A percentile compares a stretch with the other conserved stretches of the same genome.
These are phyloP conservation scores for Trichosporon asahii DNA, from an alignment of 1,284 basidiomycete genomes.

Conservation along the genomic window DNA sequence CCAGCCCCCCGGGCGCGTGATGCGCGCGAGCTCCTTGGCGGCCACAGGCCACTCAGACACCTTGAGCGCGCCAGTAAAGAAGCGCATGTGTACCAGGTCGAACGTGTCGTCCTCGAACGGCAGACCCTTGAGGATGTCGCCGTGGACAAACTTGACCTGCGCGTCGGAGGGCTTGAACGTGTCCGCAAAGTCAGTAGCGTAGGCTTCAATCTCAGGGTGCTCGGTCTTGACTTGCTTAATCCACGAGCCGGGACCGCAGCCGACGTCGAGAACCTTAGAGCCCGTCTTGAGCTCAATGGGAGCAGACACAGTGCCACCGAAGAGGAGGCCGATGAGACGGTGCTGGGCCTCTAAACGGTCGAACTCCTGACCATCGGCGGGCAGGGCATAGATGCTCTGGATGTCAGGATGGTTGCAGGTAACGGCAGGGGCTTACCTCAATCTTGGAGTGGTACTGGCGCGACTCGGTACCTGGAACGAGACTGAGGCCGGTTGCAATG, in stretches of 20 bases:
- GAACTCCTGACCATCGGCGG: slow-evolving; percentile 8
- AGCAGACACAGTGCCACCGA: neutral
- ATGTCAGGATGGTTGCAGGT: neutral
- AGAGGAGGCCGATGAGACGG: neutral
- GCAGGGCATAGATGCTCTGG: slow-evolving; percentile 9
- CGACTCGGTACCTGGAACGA: slow-evolving; percentile 4
- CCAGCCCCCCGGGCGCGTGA: slow-evolving; percentile 40
- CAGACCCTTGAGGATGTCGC: slow-evolving; percentile 7
- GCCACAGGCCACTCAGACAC: slow-evolving; percentile 35
- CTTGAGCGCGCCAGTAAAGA: slow-evolving; percentile 38
- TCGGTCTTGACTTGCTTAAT: slow-evolving; percentile 5
- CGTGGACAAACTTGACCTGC: neutral
- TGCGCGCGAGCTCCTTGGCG: slow-evolving; percentile 37
- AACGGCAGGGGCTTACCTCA: neutral
- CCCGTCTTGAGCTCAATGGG: neutral
- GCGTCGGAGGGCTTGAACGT: slow-evolving; percentile 9
- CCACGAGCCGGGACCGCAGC: slow-evolving; percentile 11
- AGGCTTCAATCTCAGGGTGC: neutral
- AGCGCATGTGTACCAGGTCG: slow-evolving; percentile 40
- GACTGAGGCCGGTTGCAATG: neutral
- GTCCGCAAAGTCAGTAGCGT: slow-evolving; percentile 10
- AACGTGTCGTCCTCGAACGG: slow-evolving; percentile 25
- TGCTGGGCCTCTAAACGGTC: slow-evolving; percentile 11
- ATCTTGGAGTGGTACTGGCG: slow-evolving; percentile 10
- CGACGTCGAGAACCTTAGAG: slow-evolving; percentile 6